A percentile compares a stretch with the other conserved stretches of the same genome.
These are phyloP conservation scores for Bryopsis sp. DNA, from an alignment of 139 green algal species.

Conservation along the genomic window DNA sequence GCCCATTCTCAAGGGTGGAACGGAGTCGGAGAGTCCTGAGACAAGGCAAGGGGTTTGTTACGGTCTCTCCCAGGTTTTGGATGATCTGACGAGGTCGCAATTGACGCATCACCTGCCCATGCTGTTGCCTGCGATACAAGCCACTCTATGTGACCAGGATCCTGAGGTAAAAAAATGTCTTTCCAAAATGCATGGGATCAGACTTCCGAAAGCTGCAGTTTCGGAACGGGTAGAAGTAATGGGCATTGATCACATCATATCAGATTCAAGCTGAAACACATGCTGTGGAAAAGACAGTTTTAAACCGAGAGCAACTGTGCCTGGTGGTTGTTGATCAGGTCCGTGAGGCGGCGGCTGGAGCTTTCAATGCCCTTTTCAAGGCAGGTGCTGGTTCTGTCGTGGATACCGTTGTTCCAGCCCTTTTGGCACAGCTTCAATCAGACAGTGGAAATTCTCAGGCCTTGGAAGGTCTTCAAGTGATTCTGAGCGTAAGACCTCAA, in stretches of 20 bases:
- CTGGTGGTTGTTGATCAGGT: neutral
- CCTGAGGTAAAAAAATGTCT: constrained; percentile 31
- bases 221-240: too few species aligned
- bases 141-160: constrained; percentile 73
- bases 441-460: constrained; percentile 38
- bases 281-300: too few species aligned
- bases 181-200: neutral
- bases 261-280: too few species aligned
- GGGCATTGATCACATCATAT: too few species aligned
- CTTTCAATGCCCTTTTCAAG: constrained; percentile 82
- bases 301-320: too few species aligned
- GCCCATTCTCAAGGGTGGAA: constrained; percentile 76
- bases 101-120: constrained; percentile 71
- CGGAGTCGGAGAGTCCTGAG: constrained; percentile 26
- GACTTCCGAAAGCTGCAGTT: neutral
- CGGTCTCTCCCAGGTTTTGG: constrained; percentile 69
- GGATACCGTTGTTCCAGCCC: constrained; percentile 69
- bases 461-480: constrained; percentile 76
- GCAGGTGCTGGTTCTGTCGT: constrained; percentile 41
- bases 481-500: constrained; percentile 61
- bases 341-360: constrained; percentile 67
- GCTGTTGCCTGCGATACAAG: constrained; percentile 73
- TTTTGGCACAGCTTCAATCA: constrained; percentile 58
- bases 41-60: constrained; percentile 51
- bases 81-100: constrained; percentile 65